These are phyloP conservation scores for Mimosa bimucronata DNA, from an alignment of 306 rosid species.

Conservation along the genomic window DNA sequence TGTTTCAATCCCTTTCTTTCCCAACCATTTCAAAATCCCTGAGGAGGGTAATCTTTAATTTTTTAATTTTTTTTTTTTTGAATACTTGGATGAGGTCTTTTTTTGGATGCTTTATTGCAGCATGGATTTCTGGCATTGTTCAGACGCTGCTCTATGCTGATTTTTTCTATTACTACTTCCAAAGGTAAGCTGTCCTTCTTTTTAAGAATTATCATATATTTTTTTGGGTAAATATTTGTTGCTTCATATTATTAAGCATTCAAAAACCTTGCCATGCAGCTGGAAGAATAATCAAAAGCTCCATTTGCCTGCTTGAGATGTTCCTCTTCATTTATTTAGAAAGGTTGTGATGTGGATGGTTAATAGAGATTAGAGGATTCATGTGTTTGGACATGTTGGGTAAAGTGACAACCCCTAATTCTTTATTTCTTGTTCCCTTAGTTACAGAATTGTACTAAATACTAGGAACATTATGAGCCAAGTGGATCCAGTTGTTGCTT, in stretches of 20 bases:
- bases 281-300: slow-evolving; percentile 90
- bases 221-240: not conserved
- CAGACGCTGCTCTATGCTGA: slow-evolving; percentile 89
- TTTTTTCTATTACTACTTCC: slow-evolving; percentile 89
- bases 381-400: slow-evolving; percentile 37
- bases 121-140: slow-evolving; percentile 81
- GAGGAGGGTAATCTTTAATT: not conserved
- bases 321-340: slow-evolving; percentile 29
- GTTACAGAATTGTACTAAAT: slow-evolving; percentile 41
- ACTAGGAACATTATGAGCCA: slow-evolving; percentile 39
- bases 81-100: slow-evolving; percentile 24
- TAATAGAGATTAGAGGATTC: slow-evolving; percentile 34
- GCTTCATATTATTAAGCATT: slow-evolving; percentile 27
- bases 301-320: slow-evolving; percentile 76
- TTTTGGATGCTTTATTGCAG: slow-evolving; percentile 51
- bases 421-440: slow-evolving; percentile 40
- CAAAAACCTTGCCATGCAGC: slow-evolving; percentile 50
- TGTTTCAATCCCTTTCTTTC: not conserved
- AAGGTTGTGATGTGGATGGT: slow-evolving; percentile 38
- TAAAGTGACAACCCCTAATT: slow-evolving; percentile 38
- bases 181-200: slow-evolving; percentile 58
- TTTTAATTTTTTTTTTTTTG: too few species aligned
- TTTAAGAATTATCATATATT: not conserved
- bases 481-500: slow-evolving; percentile 24
- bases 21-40: not conserved